phyloP scores from a whole-genome alignment of 129 eudicot species.

The Mikania micrantha region DNA sequence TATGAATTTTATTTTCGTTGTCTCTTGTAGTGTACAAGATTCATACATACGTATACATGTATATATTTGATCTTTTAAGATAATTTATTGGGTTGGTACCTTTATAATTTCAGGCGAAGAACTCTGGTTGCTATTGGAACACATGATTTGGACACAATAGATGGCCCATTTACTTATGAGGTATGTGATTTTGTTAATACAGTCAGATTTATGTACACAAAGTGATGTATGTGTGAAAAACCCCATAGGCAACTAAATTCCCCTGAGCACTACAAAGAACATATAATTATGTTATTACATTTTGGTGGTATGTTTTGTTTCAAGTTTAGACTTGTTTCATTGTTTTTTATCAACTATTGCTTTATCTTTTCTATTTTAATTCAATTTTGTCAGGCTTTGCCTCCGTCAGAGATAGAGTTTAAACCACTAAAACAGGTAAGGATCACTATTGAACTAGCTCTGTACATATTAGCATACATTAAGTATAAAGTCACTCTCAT shows the following conservation, averaged over 20 bases:
- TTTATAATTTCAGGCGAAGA: conserved; percentile 53
- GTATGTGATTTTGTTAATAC: conserved; percentile 33
- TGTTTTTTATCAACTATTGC: neutral
- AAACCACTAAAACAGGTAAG: conserved; percentile 89
- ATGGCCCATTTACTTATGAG: conserved; percentile 96
- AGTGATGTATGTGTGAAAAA: neutral
- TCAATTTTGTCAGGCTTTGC: conserved; percentile 60
- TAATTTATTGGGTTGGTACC: neutral
- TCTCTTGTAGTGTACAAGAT: neutral
- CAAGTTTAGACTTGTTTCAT: neutral
- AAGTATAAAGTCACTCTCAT: conserved; percentile 5
- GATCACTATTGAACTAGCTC: neutral
- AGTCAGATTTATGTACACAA: neutral
- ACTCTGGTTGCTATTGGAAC: conserved; percentile 96
- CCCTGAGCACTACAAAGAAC: neutral
- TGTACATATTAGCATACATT: conserved; percentile 5
- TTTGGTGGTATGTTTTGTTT: neutral
- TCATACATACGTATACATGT: neutral
- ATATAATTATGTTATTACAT: neutral
- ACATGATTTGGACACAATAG: conserved; percentile 85
- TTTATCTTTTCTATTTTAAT: neutral
- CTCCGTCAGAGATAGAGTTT: conserved; percentile 79
- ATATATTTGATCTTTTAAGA: neutral
- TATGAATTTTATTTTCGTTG: neutral
- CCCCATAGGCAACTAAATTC: neutral